Conservation (phyloP, 2,329 filamentous ascomycete species). For the Paraconiothyrium brasiliense region DNA sequence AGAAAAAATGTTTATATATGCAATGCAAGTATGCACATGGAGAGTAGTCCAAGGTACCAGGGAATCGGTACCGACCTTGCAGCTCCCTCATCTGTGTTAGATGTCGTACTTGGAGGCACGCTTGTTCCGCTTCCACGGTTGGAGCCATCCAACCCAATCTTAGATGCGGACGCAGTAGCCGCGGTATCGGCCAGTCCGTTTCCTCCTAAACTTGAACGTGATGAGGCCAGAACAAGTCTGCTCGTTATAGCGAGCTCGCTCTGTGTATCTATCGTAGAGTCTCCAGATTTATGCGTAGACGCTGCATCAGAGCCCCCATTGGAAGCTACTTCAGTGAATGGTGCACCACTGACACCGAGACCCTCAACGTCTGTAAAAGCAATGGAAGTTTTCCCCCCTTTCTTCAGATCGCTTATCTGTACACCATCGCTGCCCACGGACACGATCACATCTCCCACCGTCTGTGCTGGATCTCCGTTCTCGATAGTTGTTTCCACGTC, state of each 20-base stretch:
- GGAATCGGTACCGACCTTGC: neutral
- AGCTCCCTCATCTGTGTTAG: neutral
- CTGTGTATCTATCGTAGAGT: neutral
- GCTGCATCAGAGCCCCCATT: neutral
- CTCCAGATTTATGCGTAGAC: neutral
- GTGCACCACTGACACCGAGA: neutral
- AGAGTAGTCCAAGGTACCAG: neutral
- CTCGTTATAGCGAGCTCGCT: neutral
- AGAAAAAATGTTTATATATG: neutral
- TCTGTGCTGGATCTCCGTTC: constrained; percentile 1
- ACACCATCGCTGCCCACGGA: constrained; percentile 7
- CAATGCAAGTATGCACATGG: neutral
- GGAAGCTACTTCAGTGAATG: neutral
- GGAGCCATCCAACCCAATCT: neutral
- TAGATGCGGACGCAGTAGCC: neutral
- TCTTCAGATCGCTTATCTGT: neutral
- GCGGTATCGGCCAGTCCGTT: neutral
- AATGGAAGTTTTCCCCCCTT: constrained; percentile 5
- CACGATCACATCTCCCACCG: constrained; percentile 1
- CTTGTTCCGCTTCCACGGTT: neutral
- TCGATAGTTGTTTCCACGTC: neutral
- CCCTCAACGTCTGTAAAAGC: constrained; percentile 3
- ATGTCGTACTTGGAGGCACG: neutral
- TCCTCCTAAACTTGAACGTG: neutral
- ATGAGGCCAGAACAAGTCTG: neutral